These are phyloP conservation scores for Vaccinium myrtillus DNA, from an alignment of 148 eudicot genomes.

Conservation along the genomic window DNA sequence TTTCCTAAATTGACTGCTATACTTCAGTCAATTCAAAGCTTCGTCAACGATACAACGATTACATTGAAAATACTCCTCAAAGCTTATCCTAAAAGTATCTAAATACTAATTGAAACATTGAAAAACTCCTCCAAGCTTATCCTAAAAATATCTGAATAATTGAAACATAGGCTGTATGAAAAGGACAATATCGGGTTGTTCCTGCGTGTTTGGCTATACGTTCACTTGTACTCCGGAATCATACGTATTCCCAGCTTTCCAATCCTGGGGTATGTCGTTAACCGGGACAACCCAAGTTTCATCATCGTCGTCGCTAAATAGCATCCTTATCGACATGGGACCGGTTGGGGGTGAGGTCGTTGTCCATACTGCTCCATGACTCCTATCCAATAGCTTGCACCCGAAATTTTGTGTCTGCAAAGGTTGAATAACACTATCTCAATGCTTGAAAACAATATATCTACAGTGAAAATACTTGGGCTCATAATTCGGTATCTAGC, in stretches of 20 bases:
- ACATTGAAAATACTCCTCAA: background rate
- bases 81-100: background rate
- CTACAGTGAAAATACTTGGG: too few species aligned
- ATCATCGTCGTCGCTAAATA: slow-evolving; percentile 58
- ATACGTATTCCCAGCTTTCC: slow-evolving; percentile 65
- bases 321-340: slow-evolving; percentile 59
- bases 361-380: slow-evolving; percentile 78
- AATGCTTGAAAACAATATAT: background rate
- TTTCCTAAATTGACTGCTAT: background rate
- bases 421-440: background rate
- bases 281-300: slow-evolving; percentile 65
- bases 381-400: slow-evolving; percentile 69
- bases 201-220: background rate
- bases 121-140: background rate
- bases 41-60: background rate
- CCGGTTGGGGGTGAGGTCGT: slow-evolving; percentile 62
- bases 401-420: slow-evolving; percentile 54
- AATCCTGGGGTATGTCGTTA: slow-evolving; percentile 56
- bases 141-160: background rate
- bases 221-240: slow-evolving; percentile 75
- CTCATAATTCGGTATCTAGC: too few species aligned
- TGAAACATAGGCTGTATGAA: background rate
- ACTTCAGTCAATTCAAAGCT: background rate
- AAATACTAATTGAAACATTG: background rate
- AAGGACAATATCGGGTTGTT: background rate